Base-by-base conservation (phyloP, 2,329 filamentous ascomycete species). In the Seiridium cupressi region DNA sequence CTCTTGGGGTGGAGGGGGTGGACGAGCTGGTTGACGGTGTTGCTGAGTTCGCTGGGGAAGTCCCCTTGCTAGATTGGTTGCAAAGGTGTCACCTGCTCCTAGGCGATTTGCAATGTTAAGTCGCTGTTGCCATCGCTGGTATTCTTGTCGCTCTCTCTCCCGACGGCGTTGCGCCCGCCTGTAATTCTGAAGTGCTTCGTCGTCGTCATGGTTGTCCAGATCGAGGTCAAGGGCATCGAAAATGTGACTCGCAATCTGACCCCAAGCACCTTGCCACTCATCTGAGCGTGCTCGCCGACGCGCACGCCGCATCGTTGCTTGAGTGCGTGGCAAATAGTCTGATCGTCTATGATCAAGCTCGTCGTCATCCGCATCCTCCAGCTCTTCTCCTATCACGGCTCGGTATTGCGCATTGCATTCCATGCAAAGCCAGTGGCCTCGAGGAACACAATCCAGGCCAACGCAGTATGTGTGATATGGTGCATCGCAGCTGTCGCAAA, bases 401-500 rank as follows among this genome's bases (percentile, higher is more conserved):
- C 81, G 74, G 75, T 67, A 69, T 6, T 64, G 59, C 3, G 69
- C 65, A 7, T 66, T 62, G 74, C 95, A 99, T 68, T 90, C 87
- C 75, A 95, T 88, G 78, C 95, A 99, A 74, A 94, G 97, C 93
- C 94, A 99, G 65, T 88, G 81, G 35, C 90, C 91, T 36, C 83
- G 77, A 31, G 93, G 93, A 59, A 96, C 86, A 57, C 82, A 78
- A 62, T 93, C 89, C 55, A 97, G 83, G 40, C 91, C 93, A 62
- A 96, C 86, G 74, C 95, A 99, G 74, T 96, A 91, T 53, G 93
- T 93, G 74, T 99, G 95, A 69, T 94, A 97, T 48, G 91, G 86
- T 40, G 89, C 88, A 79, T 96, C 90, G 79, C 95, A 99, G 70
- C 88, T 89, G 74, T 97, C 93, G 77, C 95, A 99, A 62, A 96